phyloP scores from a whole-genome alignment of 2,329 filamentous ascomycete genomes.

The Stemphylium lycopersici region DNA sequence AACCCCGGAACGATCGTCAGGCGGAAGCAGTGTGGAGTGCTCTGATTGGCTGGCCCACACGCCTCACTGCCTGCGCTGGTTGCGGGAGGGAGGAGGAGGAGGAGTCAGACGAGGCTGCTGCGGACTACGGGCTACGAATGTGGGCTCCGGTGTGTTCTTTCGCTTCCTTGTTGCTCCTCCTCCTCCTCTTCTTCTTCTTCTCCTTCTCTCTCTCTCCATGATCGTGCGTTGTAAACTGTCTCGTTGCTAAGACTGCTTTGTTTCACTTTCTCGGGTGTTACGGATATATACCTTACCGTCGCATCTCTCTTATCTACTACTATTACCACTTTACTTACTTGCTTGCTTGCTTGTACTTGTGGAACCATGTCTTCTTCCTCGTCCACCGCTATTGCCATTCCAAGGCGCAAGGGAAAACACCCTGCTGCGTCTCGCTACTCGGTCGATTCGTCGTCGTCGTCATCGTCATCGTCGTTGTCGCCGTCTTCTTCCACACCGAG shows the following conservation, averaged over 20 bases:
- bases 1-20: conserved; percentile 7
- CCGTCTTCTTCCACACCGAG: not conserved
- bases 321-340: not conserved
- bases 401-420: conserved; percentile 52
- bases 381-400: conserved; percentile 66
- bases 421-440: not conserved
- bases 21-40: conserved; percentile 6
- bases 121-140: not conserved
- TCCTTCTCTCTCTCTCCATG: not conserved
- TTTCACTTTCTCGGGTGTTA: not conserved
- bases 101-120: conserved; percentile 10
- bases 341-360: too few relatives aligned
- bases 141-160: not conserved
- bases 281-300: not conserved
- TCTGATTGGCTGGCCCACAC: conserved; percentile 4
- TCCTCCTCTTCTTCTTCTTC: not conserved
- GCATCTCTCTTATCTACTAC: too few relatives aligned
- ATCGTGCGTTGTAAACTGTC: not conserved
- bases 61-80: conserved; percentile 3
- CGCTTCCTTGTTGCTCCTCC: not conserved
- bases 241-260: not conserved
- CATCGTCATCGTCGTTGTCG: not conserved
- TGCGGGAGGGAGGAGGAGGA: not conserved
- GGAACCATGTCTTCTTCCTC: conserved; percentile 9
- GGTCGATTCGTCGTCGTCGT: conserved; percentile 3